Conservation (phyloP, 2,329 filamentous ascomycete genomes). For the Colletotrichum godetiae region DNA sequence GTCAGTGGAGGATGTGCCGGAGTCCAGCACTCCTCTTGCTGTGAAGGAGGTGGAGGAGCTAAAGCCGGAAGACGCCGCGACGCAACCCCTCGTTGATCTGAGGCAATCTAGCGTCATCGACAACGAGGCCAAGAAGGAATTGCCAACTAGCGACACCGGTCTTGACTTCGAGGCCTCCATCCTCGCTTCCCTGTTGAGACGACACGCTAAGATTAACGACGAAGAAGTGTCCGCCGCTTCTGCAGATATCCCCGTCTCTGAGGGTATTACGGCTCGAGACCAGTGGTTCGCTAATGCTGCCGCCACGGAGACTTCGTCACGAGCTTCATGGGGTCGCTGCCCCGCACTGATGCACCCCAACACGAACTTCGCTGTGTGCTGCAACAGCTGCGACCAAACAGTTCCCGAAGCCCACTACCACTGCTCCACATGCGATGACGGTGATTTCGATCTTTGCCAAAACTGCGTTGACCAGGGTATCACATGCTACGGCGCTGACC, state of each 20-base stretch:
- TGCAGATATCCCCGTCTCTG: constrained; percentile 40
- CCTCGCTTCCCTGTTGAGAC: constrained; percentile 33
- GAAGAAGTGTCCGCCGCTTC: constrained; percentile 12
- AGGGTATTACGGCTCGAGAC: constrained; percentile 43
- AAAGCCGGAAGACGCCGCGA: not conserved
- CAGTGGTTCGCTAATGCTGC: constrained; percentile 45
- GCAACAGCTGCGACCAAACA: constrained; percentile 86
- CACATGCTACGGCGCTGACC: constrained; percentile 80
- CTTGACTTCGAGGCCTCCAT: constrained; percentile 37
- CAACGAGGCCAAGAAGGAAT: constrained; percentile 27
- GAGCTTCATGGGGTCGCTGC: constrained; percentile 21
- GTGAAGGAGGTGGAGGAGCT: constrained; percentile 38
- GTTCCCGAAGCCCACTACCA: constrained; percentile 91
- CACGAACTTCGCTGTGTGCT: constrained; percentile 84
- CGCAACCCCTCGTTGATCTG: constrained; percentile 37
- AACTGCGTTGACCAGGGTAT: constrained; percentile 80
- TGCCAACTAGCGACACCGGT: constrained; percentile 32
- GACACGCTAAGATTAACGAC: constrained; percentile 33
- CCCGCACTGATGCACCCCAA: constrained; percentile 37
- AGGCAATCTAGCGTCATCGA: constrained; percentile 37
- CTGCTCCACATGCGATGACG: constrained; percentile 91
- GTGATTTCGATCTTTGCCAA: constrained; percentile 93
- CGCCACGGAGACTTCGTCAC: constrained; percentile 5
- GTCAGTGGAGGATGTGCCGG: constrained; percentile 63
- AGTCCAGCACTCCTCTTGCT: constrained; percentile 41